A percentile compares a stretch with the other conserved stretches of the same genome.
Evolutionary conservation across 192 early-diverging fungal genomes (phyloP).

Genomic region (Entomortierella lignicola): DNA sequence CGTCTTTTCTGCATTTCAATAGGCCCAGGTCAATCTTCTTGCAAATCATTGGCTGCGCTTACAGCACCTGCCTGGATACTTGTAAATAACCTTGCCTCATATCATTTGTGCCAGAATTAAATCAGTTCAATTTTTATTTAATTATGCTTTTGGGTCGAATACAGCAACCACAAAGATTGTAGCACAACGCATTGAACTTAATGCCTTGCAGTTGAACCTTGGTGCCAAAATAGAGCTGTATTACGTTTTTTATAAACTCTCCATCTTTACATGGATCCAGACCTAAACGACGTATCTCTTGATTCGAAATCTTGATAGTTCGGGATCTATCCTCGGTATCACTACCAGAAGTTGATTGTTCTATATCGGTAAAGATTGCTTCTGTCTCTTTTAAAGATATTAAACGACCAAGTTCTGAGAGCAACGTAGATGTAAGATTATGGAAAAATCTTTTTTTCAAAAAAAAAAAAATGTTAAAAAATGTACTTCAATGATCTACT

Average conservation of each 20-base stretch:
- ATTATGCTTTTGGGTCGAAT: neutral
- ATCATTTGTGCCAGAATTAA: neutral
- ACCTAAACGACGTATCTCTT: conserved; percentile 57
- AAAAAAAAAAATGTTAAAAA: neutral
- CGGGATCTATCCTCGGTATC: neutral
- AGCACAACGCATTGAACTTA: conserved; percentile 13
- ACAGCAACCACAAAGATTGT: conserved; percentile 7
- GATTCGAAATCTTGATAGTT: conserved; percentile 21
- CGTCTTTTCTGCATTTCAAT: too few species aligned
- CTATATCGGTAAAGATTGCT: conserved; percentile 36
- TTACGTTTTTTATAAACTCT: conserved; percentile 55
- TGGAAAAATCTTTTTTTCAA: conserved; percentile 54
- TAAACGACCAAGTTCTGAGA: conserved; percentile 38
- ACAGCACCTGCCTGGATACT: too few species aligned
- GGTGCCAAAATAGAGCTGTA: conserved; percentile 58
- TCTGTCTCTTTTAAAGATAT: conserved; percentile 40
- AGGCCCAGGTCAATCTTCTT: too few species aligned
- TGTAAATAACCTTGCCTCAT: too few species aligned
- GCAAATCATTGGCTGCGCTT: too few species aligned
- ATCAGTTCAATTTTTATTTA: neutral
- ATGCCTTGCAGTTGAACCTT: conserved; percentile 35
- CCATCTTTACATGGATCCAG: conserved; percentile 57
- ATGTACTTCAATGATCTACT: neutral
- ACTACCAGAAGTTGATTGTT: neutral
- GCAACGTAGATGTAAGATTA: conserved; percentile 43